Base-by-base conservation (phyloP, 495 filamentous ascomycete species). In the Tuber borchii region DNA sequence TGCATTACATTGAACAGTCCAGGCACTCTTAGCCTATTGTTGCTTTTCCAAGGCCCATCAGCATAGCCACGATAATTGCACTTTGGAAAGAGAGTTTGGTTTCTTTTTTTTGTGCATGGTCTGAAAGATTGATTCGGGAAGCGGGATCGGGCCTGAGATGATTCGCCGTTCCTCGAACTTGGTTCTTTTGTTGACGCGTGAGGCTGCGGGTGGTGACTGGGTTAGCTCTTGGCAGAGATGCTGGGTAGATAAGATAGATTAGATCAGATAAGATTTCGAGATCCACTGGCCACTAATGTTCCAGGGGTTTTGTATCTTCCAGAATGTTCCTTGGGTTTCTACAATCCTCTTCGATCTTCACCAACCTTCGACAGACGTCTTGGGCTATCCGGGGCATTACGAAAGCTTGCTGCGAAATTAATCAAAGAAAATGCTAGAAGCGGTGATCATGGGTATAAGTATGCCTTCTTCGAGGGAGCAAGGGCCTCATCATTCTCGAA, bases 271-370 rank as follows among this genome's bases (percentile, higher is more conserved):
- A 65, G 56, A 65, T 65, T 2, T 65, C 26, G 5, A 16, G 2
- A 12, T 34, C 16, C 6, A 26, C 14, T 19, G 14, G 26, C 56
- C 56, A 34, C 56, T 2, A 3, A 2, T 10, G 12, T 4, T 8
- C 12, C 31, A 65, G n/a, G 26, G n/a, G 26, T 42, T 12, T 12
- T 8, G 31, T 34, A 19, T 7, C 16, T 65, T 65, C 56, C 26
- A 0, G 56, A 65, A 65, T 65, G 26, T 65, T 65, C 56, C 12
- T 26, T 19, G 2, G 56, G 10, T 65, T 65, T 65, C 56, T 5
- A 34, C 14, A 34, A 17, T 12, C 56, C 26, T 77, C 77, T 65
- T 48, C 75, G 46, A 78, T 39, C 22, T 79, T 79, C 77, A 31
- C 69, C 76, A 70, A 42, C 70, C 43, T 61, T 77, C 68, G 9